Evolutionary conservation across 192 early-diverging fungal genomes (phyloP).

Genomic region (Spinellus fusiger): DNA sequence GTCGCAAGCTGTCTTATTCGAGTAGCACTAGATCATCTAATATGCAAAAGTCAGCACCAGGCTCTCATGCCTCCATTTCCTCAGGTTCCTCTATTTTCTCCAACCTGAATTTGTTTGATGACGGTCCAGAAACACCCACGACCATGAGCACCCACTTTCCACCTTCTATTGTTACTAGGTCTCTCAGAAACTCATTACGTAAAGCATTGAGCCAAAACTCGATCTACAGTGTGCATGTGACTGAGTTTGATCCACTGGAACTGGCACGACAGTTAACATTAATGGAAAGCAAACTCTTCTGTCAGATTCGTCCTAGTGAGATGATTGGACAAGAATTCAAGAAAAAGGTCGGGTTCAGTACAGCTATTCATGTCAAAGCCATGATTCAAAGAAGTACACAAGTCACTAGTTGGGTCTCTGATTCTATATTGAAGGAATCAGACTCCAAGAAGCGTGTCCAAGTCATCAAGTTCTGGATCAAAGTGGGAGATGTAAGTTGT

Average conservation of each 20-base stretch:
- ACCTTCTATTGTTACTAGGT: constrained; percentile 5
- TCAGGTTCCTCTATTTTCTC: constrained; percentile 16
- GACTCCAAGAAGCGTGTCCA: constrained; percentile 58
- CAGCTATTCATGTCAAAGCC: constrained; percentile 62
- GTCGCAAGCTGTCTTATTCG: constrained; percentile 13
- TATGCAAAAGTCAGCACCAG: neutral
- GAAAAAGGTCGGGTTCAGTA: constrained; percentile 38
- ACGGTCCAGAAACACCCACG: neutral
- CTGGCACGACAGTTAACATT: constrained; percentile 83
- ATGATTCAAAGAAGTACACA: constrained; percentile 69
- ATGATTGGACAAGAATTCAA: constrained; percentile 61
- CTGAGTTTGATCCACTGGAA: constrained; percentile 71
- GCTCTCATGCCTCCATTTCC: constrained; percentile 4
- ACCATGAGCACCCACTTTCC: neutral
- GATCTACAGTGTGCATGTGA: constrained; percentile 36
- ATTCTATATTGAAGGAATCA: constrained; percentile 56
- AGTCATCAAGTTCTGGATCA: constrained; percentile 66
- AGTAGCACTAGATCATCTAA: neutral
- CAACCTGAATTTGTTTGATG: constrained; percentile 7
- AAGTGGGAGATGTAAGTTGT: constrained; percentile 41
- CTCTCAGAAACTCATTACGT: constrained; percentile 12
- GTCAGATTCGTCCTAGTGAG: constrained; percentile 65
- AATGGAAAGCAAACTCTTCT: constrained; percentile 64
- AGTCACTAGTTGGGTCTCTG: constrained; percentile 71
- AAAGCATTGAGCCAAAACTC: constrained; percentile 5